These are phyloP conservation scores for Podaxis pistillaris DNA, from an alignment of 768 basidiomycete species.

Conservation along the genomic window DNA sequence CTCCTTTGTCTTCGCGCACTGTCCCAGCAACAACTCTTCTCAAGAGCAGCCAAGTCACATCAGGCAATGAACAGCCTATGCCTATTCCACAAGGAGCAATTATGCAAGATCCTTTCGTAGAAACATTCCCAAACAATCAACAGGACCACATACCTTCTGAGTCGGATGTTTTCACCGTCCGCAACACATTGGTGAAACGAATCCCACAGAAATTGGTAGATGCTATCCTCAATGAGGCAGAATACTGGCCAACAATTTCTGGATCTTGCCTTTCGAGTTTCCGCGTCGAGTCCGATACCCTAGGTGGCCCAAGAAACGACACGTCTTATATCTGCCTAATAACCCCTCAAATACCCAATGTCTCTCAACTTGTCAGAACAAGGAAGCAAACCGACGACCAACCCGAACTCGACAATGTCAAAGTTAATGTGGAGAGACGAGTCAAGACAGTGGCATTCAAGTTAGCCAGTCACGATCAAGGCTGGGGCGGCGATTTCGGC, in stretches of 20 bases:
- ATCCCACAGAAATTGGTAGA: constrained; percentile 18
- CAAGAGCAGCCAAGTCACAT: too few relatives aligned
- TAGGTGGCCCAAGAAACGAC: background rate
- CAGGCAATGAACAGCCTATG: too few relatives aligned
- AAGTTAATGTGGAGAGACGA: background rate
- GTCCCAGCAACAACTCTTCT: too few relatives aligned
- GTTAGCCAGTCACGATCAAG: constrained; percentile 28
- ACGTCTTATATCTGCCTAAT: constrained; percentile 14
- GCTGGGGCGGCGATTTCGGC: constrained; percentile 27
- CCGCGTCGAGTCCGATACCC: background rate
- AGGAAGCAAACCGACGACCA: background rate
- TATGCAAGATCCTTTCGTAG: too few relatives aligned
- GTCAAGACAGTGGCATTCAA: constrained; percentile 20
- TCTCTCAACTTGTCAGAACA: background rate
- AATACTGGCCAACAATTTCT: constrained; percentile 20
- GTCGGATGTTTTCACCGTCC: constrained; percentile 6
- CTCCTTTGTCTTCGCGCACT: background rate
- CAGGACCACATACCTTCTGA: constrained; percentile 8
- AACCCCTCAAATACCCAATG: constrained; percentile 14
- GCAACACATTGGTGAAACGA: background rate
- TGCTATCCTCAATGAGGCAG: constrained; percentile 19
- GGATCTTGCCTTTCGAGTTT: background rate
- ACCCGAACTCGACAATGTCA: background rate
- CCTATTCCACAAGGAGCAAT: too few relatives aligned
- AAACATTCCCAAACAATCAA: too few relatives aligned